A percentile compares a stretch with the other conserved stretches of the same genome.
phyloP scores from a whole-genome alignment of 177 flowering plant genomes.

The Vitis hybrid region DNA sequence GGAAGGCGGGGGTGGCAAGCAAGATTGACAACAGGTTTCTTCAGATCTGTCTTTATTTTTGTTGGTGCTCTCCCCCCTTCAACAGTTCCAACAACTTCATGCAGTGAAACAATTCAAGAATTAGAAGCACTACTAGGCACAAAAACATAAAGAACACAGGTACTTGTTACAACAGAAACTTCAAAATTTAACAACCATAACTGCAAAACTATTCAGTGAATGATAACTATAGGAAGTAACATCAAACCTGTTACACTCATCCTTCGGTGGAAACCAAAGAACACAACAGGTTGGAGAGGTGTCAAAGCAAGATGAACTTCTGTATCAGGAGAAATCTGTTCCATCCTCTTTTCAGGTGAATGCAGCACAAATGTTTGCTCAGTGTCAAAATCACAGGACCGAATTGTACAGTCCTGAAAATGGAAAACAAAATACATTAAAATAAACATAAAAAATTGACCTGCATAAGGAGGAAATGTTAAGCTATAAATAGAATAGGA shows the following conservation, averaged over 20 bases:
- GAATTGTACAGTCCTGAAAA: slow-evolving; percentile 89
- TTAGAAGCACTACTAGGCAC: slow-evolving; percentile 1
- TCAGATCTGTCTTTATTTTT: slow-evolving; percentile 95
- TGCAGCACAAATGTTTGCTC: slow-evolving; percentile 96
- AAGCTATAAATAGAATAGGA: too few species aligned
- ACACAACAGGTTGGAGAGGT: slow-evolving; percentile 94
- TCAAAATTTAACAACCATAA: background rate
- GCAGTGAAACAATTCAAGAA: slow-evolving; percentile 22
- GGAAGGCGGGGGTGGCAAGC: slow-evolving; percentile 99
- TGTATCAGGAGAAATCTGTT: slow-evolving; percentile 75
- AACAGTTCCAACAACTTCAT: slow-evolving; percentile 93
- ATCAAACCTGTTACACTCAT: slow-evolving; percentile 99
- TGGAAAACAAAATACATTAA: slow-evolving; percentile 3
- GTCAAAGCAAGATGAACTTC: slow-evolving; percentile 99
- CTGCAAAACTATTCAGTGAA: slow-evolving; percentile 1
- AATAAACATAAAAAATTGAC: background rate
- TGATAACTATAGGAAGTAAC: slow-evolving; percentile 1
- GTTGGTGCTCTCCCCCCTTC: slow-evolving; percentile 99
- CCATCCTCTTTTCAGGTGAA: slow-evolving; percentile 93
- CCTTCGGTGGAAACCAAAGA: slow-evolving; percentile 89
- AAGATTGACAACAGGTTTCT: slow-evolving; percentile 94
- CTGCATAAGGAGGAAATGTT: background rate
- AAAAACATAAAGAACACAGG: background rate
- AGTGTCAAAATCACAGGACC: slow-evolving; percentile 94
- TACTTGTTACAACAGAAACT: background rate